These are phyloP conservation scores for Mucor irregularis DNA, from an alignment of 371 early-diverging fungal species.

Conservation along the genomic window DNA sequence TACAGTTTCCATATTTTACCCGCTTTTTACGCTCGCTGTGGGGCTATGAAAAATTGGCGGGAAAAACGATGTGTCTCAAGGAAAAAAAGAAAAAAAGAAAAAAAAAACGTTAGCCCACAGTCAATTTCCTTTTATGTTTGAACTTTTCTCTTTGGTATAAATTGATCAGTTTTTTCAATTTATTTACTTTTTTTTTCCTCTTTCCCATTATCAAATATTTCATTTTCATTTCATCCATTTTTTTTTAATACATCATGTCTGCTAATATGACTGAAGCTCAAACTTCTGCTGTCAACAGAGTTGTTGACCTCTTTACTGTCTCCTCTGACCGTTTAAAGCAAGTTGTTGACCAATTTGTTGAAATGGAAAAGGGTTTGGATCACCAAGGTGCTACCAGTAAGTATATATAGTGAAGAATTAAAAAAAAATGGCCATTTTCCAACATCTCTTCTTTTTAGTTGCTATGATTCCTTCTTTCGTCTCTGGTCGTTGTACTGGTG, in stretches of 20 bases:
- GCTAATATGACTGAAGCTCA: conserved; percentile 28
- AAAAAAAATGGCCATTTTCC: background rate
- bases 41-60: background rate
- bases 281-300: conserved; percentile 32
- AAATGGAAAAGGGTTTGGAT: conserved; percentile 75
- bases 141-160: background rate
- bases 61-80: background rate
- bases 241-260: conserved; percentile 8
- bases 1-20: conserved; percentile 7
- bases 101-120: conserved; percentile 2
- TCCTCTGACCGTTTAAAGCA: conserved; percentile 50
- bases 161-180: background rate
- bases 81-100: background rate
- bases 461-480: conserved; percentile 85
- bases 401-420: background rate
- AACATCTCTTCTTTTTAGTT: conserved; percentile 13
- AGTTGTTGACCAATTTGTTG: conserved; percentile 70
- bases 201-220: too few relatives aligned
- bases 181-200: conserved; percentile 4
- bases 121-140: background rate
- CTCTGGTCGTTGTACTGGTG: conserved; percentile 73
- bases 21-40: conserved; percentile 8
- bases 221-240: background rate
- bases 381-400: conserved; percentile 55
- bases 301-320: conserved; percentile 62